A percentile compares a stretch with the other conserved stretches of the same genome.
These are phyloP conservation scores for Candida tunisiensis DNA, from an alignment of 1,139 yeast species.

Conservation along the genomic window DNA sequence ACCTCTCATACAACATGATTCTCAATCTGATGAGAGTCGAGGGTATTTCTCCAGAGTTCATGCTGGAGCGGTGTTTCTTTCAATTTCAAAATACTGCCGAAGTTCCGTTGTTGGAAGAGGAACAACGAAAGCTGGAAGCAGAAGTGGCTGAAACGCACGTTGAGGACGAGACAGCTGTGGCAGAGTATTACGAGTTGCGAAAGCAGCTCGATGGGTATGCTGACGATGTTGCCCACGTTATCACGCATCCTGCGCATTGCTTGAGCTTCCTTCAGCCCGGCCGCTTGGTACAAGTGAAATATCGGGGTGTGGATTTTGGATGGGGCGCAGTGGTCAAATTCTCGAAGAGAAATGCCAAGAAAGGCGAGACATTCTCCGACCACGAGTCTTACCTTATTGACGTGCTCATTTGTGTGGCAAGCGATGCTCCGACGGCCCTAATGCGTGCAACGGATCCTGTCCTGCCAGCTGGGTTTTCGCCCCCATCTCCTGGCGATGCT, in stretches of 20 bases:
- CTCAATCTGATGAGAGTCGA: conserved; percentile 90
- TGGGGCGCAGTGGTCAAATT: conserved; percentile 88
- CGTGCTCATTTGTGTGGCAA: conserved; percentile 47
- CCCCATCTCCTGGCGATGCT: conserved; percentile 54
- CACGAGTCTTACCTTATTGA: conserved; percentile 82
- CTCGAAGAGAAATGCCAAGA: conserved; percentile 33
- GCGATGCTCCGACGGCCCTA: conserved; percentile 39
- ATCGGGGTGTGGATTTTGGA: conserved; percentile 48
- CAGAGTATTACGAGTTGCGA: conserved; percentile 69
- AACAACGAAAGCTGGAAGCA: conserved; percentile 35
- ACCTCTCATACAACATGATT: conserved; percentile 92
- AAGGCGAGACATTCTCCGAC: conserved; percentile 29
- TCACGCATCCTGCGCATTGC: conserved; percentile 85
- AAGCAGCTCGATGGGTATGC: conserved; percentile 54
- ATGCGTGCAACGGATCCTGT: conserved; percentile 37
- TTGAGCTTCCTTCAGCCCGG: conserved; percentile 81
- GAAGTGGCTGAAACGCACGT: conserved; percentile 33
- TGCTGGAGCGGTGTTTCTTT: conserved; percentile 85
- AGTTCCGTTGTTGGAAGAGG: conserved; percentile 67
- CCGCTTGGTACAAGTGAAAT: conserved; percentile 54
- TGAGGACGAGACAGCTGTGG: conserved; percentile 58
- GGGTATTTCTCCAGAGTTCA: conserved; percentile 94
- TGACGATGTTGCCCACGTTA: conserved; percentile 63
- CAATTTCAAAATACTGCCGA: conserved; percentile 91
- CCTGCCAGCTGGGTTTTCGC: conserved; percentile 79